Conservation (phyloP, 1,139 yeast genomes). For the Scheffersomyces parashehatae region DNA sequence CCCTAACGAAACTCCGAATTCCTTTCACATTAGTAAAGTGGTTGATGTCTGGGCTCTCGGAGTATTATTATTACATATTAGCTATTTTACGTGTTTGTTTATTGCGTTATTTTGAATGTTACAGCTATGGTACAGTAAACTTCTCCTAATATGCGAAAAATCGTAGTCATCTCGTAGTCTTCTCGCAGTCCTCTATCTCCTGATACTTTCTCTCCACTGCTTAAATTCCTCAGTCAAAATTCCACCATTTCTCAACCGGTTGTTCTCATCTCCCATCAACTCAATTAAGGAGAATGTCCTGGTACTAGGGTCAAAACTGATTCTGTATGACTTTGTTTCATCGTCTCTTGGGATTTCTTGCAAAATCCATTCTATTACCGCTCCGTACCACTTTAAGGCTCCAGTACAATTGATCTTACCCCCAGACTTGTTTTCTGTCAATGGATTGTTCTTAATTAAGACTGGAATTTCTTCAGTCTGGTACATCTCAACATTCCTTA, state of each 20-base stretch:
- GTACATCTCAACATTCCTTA: constrained; percentile 71
- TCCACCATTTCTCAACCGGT: constrained; percentile 32
- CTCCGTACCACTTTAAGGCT: constrained; percentile 83
- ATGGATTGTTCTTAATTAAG: constrained; percentile 46
- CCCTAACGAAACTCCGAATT: no score
- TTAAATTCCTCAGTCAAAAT: constrained; percentile 57
- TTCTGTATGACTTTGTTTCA: constrained; percentile 30
- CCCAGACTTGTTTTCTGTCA: constrained; percentile 32
- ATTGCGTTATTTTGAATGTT: no score
- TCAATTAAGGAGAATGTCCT: constrained; percentile 31
- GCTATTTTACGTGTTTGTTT: no score
- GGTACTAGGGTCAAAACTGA: constrained; percentile 36
- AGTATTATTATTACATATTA: no score
- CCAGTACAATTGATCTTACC: constrained; percentile 65
- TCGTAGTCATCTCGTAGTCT: no score
- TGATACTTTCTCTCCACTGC: constrained; percentile 52
- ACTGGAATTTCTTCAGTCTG: constrained; percentile 79
- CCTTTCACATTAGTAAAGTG: no score
- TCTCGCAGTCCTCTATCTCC: no score
- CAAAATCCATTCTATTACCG: constrained; percentile 75
- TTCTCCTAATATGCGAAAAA: no score
- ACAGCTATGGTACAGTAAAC: no score
- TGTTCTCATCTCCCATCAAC: constrained; percentile 26
- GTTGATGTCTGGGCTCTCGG: no score
- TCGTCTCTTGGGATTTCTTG: constrained; percentile 53